These are phyloP conservation scores for Magnaporthiopsis rhizophila DNA, from an alignment of 2,329 filamentous ascomycete genomes.

Conservation along the genomic window DNA sequence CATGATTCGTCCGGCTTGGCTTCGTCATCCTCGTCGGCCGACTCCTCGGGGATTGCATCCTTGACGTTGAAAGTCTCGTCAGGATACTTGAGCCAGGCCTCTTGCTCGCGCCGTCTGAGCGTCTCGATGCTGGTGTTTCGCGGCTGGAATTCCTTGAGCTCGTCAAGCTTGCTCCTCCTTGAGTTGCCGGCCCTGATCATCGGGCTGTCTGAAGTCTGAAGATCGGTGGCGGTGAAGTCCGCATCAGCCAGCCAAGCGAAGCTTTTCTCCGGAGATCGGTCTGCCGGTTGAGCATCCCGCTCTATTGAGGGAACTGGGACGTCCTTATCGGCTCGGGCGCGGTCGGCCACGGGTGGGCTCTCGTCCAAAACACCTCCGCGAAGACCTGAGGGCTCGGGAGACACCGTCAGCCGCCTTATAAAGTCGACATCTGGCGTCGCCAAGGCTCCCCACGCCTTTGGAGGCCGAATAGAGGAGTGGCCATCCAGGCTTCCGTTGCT, in stretches of 20 bases:
- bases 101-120: conserved; percentile 23
- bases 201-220: conserved; percentile 50
- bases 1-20: conserved; percentile 3
- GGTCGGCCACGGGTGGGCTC: not conserved
- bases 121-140: conserved; percentile 38
- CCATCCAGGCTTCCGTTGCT: conserved; percentile 25
- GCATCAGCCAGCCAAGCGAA: conserved; percentile 49
- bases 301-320: conserved; percentile 27
- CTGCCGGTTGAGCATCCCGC: not conserved
- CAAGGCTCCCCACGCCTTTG: conserved; percentile 12
- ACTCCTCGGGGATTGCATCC: conserved; percentile 2
- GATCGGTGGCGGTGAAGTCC: conserved; percentile 48
- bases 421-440: conserved; percentile 12
- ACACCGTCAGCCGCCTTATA: conserved; percentile 14
- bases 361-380: not conserved
- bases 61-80: conserved; percentile 9
- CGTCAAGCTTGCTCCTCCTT: conserved; percentile 25
- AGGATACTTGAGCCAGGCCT: conserved; percentile 15
- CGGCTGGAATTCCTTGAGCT: conserved; percentile 9
- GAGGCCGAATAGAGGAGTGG: conserved; percentile 16
- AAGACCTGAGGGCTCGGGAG: conserved; percentile 10
- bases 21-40: conserved; percentile 12
- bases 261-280: conserved; percentile 37
- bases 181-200: conserved; percentile 33
- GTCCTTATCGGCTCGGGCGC: conserved; percentile 1